Percentiles rank a stretch among this genome's conserved stretches.
phyloP scores from a whole-genome alignment of 805 yeast species.

The Saturnispora zaruensis region DNA sequence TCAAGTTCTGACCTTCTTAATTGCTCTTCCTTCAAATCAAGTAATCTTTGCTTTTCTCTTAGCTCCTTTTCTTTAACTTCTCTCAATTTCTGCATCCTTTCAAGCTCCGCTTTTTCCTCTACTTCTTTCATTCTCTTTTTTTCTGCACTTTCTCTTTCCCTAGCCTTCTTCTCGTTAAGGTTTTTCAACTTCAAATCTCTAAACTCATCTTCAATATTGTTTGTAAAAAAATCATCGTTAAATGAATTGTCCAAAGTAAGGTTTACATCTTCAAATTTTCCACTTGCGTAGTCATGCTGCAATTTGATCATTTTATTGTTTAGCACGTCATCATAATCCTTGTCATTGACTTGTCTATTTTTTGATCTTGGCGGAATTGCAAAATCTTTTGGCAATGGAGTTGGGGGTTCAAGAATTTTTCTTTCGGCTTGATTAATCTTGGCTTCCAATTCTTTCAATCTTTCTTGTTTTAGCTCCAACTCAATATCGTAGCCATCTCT shows the following conservation, averaged over 20 bases:
- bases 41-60: neutral
- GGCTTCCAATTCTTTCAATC: constrained; percentile 23
- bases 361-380: constrained; percentile 8
- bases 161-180: neutral
- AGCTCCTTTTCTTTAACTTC: neutral
- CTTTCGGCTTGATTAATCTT: constrained; percentile 23
- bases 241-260: neutral
- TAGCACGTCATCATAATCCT: neutral
- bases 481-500: constrained; percentile 30
- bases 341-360: neutral
- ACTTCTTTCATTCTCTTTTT: neutral
- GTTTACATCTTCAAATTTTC: neutral
- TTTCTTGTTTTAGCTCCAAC: constrained; percentile 28
- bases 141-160: neutral
- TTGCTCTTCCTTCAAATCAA: neutral
- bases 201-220: neutral
- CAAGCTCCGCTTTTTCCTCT: neutral
- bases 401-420: constrained; percentile 20
- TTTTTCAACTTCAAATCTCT: neutral
- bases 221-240: neutral
- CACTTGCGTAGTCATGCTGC: constrained; percentile 6
- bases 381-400: constrained; percentile 18
- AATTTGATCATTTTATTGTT: neutral
- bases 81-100: neutral
- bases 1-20: neutral